Evolutionary conservation across 176 grass and related monocot genomes (phyloP), one percentile per base, ranked within the genome.

Genomic region (Aegilops longissima): DNA sequence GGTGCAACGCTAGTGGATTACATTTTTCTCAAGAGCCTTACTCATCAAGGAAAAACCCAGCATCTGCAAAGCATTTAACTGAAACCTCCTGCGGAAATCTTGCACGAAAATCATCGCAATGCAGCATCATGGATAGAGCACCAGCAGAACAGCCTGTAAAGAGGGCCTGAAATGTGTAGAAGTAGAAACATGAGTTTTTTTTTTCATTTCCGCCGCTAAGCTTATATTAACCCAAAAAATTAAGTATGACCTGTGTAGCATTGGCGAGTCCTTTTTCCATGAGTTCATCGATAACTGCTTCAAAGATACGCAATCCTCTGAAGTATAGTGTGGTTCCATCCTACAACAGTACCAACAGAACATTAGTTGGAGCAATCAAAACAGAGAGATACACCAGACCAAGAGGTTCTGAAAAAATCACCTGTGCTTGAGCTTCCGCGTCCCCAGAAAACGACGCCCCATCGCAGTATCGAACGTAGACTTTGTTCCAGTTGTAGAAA

Each of bases 61-160:
- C 94, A 87, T 97, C 92, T 72, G 86, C 51, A 85, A 97, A 82
- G 76, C 94, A 97, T 88, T 97, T 92, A 63, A 89, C 88, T 70
- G 27, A 85, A 42, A 90, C 51, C 12, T 80, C 59, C 12, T 81
- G 78, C 34, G 88, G 81, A 21, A 97, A 83, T 73, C 80, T 31
- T 65, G 51, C 77, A 85, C 44, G 27, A 40, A 94, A 97, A 80
- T 97, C 84, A 86, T 94, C 88, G 76, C 95, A 97, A 67, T 97
- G 92, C 56, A 97, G 80, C 27, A 90, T 73, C 5, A 90, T 84
- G 63, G 95, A 88, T 67, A 92, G 88, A 61, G 88, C 86, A 83
- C 92, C 95, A 83, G 95, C 95, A 87, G 92, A 97, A 8, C 95
- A 94, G 21, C 95, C 92, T 44, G 90, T 80, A 42, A 97, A 88